Conservation (phyloP, 164 flowering plant genomes). For the Warburgia ugandensis region DNA sequence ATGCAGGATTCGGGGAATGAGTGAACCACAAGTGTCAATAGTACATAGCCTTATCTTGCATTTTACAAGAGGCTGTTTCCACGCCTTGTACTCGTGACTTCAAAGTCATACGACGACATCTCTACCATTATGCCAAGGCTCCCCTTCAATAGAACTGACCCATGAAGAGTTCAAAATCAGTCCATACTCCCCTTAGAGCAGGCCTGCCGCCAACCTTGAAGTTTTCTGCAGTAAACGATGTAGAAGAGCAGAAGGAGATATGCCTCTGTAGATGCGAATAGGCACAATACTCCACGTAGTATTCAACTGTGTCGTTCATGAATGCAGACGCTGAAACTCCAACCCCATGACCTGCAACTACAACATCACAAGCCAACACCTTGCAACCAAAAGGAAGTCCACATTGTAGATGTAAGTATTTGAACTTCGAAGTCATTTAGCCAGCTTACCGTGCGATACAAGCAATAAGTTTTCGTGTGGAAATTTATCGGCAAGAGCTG, state of each 20-base stretch:
- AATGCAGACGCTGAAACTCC: conserved; percentile 47
- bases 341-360: conserved; percentile 57
- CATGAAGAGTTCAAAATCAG: too few species aligned
- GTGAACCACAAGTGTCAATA: too few species aligned
- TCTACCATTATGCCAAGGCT: too few species aligned
- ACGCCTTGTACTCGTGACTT: too few species aligned
- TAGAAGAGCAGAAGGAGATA: conserved; percentile 17
- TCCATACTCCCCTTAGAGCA: too few species aligned
- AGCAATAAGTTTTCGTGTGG: conserved; percentile 72
- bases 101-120: too few species aligned
- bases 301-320: conserved; percentile 28
- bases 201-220: conserved; percentile 20
- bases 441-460: conserved; percentile 78
- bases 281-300: conserved; percentile 65
- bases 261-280: conserved; percentile 39
- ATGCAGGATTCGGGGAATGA: too few species aligned
- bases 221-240: conserved; percentile 31
- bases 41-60: too few species aligned
- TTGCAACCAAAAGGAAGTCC: neutral
- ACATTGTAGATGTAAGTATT: neutral
- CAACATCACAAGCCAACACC: neutral
- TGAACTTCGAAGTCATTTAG: conserved; percentile 5
- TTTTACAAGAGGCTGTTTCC: too few species aligned
- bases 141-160: too few species aligned
- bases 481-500: conserved; percentile 64